phyloP scores from a whole-genome alignment of 106 monocot species.

The Dendrobium officinale region DNA sequence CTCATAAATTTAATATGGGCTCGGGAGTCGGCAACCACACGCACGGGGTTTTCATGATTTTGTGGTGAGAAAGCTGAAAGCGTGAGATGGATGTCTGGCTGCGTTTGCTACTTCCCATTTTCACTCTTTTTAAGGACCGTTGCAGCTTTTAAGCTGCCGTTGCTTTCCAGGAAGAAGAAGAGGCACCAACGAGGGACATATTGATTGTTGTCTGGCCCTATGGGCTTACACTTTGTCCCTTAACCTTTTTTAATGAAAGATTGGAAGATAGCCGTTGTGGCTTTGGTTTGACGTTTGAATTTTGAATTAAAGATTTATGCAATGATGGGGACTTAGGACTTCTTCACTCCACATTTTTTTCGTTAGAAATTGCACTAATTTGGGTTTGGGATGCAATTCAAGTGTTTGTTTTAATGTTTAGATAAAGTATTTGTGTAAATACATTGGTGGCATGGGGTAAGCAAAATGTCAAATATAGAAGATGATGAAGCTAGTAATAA shows the following conservation, averaged over 20 bases:
- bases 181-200: too few relatives aligned
- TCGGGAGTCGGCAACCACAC: neutral
- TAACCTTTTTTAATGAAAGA: neutral
- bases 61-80: neutral
- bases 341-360: too few relatives aligned
- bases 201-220: too few relatives aligned
- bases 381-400: too few relatives aligned
- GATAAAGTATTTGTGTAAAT: too few relatives aligned
- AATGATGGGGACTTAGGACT: too few relatives aligned
- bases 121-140: neutral
- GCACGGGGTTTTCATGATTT: neutral
- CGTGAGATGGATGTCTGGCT: neutral
- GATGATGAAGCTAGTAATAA: too few relatives aligned
- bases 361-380: too few relatives aligned
- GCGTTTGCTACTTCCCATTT: neutral
- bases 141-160: neutral
- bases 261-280: neutral
- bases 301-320: neutral
- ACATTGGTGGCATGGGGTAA: too few relatives aligned
- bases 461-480: too few relatives aligned
- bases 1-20: neutral
- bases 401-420: too few relatives aligned
- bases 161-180: neutral
- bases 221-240: neutral
- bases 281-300: neutral